Base-by-base conservation (phyloP, 2,329 filamentous ascomycete species). In the Colletotrichum limetticola region DNA sequence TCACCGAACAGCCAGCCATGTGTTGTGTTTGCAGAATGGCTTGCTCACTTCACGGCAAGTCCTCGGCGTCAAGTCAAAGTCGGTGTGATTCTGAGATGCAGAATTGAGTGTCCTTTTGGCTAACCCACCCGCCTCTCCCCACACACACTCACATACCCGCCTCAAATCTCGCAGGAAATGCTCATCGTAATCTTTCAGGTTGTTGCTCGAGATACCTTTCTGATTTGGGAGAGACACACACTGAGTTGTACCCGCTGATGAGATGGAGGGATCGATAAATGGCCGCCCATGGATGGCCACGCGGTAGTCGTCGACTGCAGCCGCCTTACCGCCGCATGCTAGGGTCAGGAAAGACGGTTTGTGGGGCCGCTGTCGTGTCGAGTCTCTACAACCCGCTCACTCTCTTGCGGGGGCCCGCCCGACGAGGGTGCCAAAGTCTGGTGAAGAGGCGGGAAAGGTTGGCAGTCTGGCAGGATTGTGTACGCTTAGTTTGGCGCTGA, bases 251-350 rank as follows among this genome's bases (percentile, higher is more conserved):
- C 62, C 71, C 67, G 60, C 71, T 71, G 60, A 30, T 65, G 52
- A 57, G 62, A 57, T 42, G 52, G 62, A 49, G 42, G 60, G 53
- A 69, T 70, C 70, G 46, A 72, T 70, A 35, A 22, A 72, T 66
- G 70, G 60, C 55, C 46, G 66, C 61, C 35, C 61, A 64, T 72
- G 56, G 60, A 61, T 52, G 49, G 61, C 71, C 71, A 73, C 66
- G 71, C 71, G 71, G 71, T 73, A 73, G 71, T 73, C 71, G 71
- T 73, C 49, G 61, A 66, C 66, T 73, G 71, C 71, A 73, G 71
- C 71, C 71, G 71, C 71, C 71, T 66, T 73, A 71, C 71, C 71
- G 71, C 71, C 66, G 66, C 26, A 53, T 56, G 32, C 66, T 53
- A 71, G 71, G 71, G 46, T 73, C 61, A 66, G 56, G 71, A 60